Conservation (phyloP, 2,329 filamentous ascomycete species). For the Paracoccidioides brasiliensis region DNA sequence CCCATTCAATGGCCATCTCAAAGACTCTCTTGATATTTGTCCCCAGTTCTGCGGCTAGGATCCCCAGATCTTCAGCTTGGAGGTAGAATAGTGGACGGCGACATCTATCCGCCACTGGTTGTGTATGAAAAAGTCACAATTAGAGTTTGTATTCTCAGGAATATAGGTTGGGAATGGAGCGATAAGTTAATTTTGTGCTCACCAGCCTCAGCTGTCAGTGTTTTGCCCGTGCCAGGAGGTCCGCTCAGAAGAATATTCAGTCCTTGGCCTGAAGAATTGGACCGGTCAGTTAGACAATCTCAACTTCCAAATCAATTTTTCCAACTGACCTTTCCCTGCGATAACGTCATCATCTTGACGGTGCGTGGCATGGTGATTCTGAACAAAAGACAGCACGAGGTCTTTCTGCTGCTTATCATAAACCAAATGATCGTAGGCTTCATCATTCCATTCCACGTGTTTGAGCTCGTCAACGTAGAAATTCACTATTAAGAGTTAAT, state of each 20-base stretch:
- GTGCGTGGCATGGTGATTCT: slow-evolving; percentile 25
- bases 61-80: slow-evolving; percentile 12
- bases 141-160: slow-evolving; percentile 9
- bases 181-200: slow-evolving; percentile 8
- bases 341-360: slow-evolving; percentile 18
- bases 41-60: slow-evolving; percentile 11
- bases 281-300: slow-evolving; percentile 1
- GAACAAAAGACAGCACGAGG: slow-evolving; percentile 8
- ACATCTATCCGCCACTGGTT: slow-evolving; percentile 5
- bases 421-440: slow-evolving; percentile 36
- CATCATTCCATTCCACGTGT: slow-evolving; percentile 34
- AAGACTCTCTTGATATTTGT: slow-evolving; percentile 16
- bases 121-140: slow-evolving; percentile 6
- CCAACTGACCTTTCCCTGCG: slow-evolving; percentile 21
- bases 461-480: slow-evolving; percentile 24
- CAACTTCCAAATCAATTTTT: neutral
- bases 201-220: slow-evolving; percentile 22
- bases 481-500: neutral
- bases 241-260: slow-evolving; percentile 7
- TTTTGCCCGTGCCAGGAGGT: slow-evolving; percentile 21
- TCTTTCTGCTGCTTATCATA: slow-evolving; percentile 38
- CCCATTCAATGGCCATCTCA: slow-evolving; percentile 14
- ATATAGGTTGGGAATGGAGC: neutral
- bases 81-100: slow-evolving; percentile 4
- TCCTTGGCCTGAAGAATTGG: neutral